Conservation (phyloP, 2,329 filamentous ascomycete species). For the Zelopaecilomyces penicillatus region DNA sequence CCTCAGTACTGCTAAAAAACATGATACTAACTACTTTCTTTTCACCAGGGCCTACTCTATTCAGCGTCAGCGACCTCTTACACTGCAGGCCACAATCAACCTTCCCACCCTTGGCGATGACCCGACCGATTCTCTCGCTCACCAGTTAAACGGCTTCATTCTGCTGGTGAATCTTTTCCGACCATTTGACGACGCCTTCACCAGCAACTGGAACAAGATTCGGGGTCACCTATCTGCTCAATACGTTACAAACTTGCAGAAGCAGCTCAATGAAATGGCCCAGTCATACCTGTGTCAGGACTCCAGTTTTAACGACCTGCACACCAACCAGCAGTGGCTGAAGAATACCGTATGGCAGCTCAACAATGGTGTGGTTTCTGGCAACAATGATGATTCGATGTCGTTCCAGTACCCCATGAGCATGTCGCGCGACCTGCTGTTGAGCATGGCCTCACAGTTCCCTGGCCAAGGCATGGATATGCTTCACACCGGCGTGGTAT, state of each 20-base stretch:
- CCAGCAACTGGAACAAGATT: conserved; percentile 59
- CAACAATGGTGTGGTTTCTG: conserved; percentile 40
- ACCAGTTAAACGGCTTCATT: conserved; percentile 48
- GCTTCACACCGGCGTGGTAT: conserved; percentile 63
- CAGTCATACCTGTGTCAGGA: conserved; percentile 46
- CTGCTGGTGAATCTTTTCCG: conserved; percentile 55
- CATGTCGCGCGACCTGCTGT: conserved; percentile 53
- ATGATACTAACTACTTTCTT: no score
- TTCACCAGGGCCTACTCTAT: conserved; percentile 55
- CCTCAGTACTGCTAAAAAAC: neutral
- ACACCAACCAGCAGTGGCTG: conserved; percentile 56
- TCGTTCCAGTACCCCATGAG: conserved; percentile 57
- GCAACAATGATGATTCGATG: conserved; percentile 42
- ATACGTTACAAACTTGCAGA: conserved; percentile 51
- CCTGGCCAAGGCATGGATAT: conserved; percentile 66
- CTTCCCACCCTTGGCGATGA: conserved; percentile 56
- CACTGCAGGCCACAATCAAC: conserved; percentile 60
- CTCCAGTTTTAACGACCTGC: conserved; percentile 45
- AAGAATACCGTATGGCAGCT: conserved; percentile 58
- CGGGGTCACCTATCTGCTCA: conserved; percentile 46
- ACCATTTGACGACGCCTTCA: conserved; percentile 57
- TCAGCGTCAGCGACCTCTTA: conserved; percentile 60
- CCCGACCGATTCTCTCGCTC: conserved; percentile 43
- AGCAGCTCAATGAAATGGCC: conserved; percentile 50
- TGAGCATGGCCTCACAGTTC: conserved; percentile 61